These are phyloP conservation scores for Tardiomyces digboiensis DNA, from an alignment of 1,139 yeast genomes.

Conservation along the genomic window DNA sequence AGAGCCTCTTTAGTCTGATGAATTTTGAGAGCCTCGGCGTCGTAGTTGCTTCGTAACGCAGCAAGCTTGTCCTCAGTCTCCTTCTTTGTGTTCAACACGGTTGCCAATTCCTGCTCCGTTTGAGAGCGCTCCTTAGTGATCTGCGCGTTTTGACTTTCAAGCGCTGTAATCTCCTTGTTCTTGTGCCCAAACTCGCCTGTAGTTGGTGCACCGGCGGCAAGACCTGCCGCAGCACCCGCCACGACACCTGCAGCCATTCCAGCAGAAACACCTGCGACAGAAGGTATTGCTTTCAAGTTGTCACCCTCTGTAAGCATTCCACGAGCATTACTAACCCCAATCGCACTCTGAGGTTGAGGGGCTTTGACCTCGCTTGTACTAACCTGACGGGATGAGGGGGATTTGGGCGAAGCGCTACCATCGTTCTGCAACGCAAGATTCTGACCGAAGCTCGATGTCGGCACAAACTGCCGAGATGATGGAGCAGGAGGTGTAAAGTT, in stretches of 20 bases:
- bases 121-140: constrained; percentile 61
- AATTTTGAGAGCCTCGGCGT: constrained; percentile 61
- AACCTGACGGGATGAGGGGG: constrained; percentile 4
- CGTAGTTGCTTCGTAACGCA: constrained; percentile 61
- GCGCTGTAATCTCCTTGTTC: constrained; percentile 74
- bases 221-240: constrained; percentile 1
- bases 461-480: constrained; percentile 37
- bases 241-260: not conserved
- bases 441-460: constrained; percentile 67
- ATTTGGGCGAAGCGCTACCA: not conserved
- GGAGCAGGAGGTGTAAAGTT: constrained; percentile 26
- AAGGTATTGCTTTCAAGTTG: not conserved
- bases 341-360: constrained; percentile 3
- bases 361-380: constrained; percentile 3
- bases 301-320: constrained; percentile 2
- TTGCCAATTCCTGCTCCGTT: constrained; percentile 67
- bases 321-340: not conserved
- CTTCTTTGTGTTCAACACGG: constrained; percentile 52
- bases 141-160: constrained; percentile 63
- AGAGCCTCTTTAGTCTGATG: constrained; percentile 53
- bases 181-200: constrained; percentile 72
- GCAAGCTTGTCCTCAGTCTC: constrained; percentile 65
- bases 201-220: constrained; percentile 41
- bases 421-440: constrained; percentile 29
- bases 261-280: constrained; percentile 1